phyloP scores from a whole-genome alignment of 805 yeast genomes.

The Wickerhamiella spandovensis region DNA sequence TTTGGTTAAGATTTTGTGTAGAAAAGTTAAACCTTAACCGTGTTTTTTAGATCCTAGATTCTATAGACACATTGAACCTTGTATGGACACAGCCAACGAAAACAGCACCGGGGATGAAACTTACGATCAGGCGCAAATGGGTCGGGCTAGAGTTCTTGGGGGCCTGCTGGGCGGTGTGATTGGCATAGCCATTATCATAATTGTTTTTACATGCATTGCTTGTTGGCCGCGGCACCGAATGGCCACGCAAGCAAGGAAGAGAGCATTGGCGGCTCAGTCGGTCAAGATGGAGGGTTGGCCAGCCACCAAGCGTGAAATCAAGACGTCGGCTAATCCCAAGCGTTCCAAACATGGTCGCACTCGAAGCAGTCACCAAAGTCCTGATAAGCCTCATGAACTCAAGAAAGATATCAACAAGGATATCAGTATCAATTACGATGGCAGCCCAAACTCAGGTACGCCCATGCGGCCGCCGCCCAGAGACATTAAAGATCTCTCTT shows the following conservation, averaged over 20 bases:
- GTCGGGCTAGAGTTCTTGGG: conserved; percentile 5
- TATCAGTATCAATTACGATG: too few relatives aligned
- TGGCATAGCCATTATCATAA: conserved; percentile 4
- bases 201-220: not conserved
- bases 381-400: too few relatives aligned
- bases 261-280: not conserved
- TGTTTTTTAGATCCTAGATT: not conserved
- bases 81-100: not conserved
- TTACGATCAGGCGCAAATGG: not conserved
- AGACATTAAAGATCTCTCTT: not conserved
- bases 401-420: too few relatives aligned
- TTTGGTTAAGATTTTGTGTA: not conserved
- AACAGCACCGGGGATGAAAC: not conserved
- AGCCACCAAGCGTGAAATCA: not conserved
- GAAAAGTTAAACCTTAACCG: not conserved
- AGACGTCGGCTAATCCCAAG: not conserved
- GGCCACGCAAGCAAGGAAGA: not conserved
- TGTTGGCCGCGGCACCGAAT: not conserved
- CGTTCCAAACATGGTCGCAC: too few relatives aligned
- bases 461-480: too few relatives aligned
- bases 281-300: too few relatives aligned
- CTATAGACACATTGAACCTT: not conserved
- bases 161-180: conserved; percentile 10
- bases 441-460: too few relatives aligned
- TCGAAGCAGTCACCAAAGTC: too few relatives aligned